Evolutionary conservation across 2,329 filamentous ascomycete species (phyloP).

Genomic region (Saccharata proteae): DNA sequence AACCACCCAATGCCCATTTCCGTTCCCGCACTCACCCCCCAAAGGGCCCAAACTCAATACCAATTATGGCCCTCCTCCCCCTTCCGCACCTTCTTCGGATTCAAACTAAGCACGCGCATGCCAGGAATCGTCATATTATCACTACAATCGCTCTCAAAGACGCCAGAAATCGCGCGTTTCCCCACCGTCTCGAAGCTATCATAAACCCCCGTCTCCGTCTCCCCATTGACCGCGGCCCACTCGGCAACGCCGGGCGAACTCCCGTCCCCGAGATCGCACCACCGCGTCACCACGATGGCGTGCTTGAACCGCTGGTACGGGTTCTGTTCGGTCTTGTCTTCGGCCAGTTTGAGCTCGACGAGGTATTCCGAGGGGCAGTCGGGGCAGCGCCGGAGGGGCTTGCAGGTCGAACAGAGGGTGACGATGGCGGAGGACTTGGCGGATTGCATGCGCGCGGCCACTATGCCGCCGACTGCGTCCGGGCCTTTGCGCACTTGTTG

Average conservation of each 20-base stretch:
- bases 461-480: conserved; percentile 13
- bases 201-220: conserved; percentile 29
- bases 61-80: conserved; percentile 46
- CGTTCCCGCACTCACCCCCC: too few species aligned
- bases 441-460: conserved; percentile 8
- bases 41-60: conserved; percentile 44
- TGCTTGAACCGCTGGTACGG: conserved; percentile 42
- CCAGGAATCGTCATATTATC: conserved; percentile 45
- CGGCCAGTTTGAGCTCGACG: conserved; percentile 46
- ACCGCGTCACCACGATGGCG: conserved; percentile 47
- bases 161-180: conserved; percentile 43
- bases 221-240: conserved; percentile 45
- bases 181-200: conserved; percentile 44
- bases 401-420: conserved; percentile 41
- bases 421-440: conserved; percentile 35
- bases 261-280: conserved; percentile 49
- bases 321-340: conserved; percentile 41
- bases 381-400: conserved; percentile 48
- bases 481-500: conserved; percentile 30
- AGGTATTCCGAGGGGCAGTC: conserved; percentile 52
- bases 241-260: conserved; percentile 37
- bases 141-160: conserved; percentile 44
- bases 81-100: conserved; percentile 41
- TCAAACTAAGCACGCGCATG: conserved; percentile 45
- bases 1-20: too few species aligned